Evolutionary conservation across 2,329 filamentous ascomycete genomes (phyloP), one percentile per base, ranked within the genome.

Genomic region (Cytospora paraplurivora): DNA sequence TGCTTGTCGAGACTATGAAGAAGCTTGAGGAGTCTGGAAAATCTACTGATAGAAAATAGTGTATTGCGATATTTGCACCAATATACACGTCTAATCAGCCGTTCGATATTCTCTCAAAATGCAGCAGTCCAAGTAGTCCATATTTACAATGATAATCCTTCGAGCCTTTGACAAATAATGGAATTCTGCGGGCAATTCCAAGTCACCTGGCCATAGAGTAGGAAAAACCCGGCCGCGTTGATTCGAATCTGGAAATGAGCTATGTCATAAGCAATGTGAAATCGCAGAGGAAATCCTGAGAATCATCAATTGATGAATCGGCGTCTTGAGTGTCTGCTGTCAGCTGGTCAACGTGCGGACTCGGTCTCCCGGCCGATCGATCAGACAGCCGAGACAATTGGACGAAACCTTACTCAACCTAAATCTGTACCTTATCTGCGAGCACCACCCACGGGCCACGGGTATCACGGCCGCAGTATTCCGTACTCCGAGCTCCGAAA

Each of bases 281-380:
- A n/a, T 19, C 35, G 34, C 6, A 7, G 7, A 15, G 32, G 44
- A 21, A 51, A 41, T 57, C 47, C 56, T 63, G 52, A 37, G 49
- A 61, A 61, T 55, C 51, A 51, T 60, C 64, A 66, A 64, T 64
- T 66, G 64, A 50, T 61, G 64, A 66, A 66, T 66, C 56, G 59
- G 53, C 47, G 37, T 12, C 15, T 27, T 3, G 17, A 11, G 8
- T 7, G 19, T 32, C 4, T 37, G n/a, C 13, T 44, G 57, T 64
- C 64, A 57, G 47, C 64, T 64, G 61, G 58, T 54, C 54, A 41
- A 6, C 58, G 54, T 11, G 21, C 27, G 54, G 19, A 49, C 41
- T 32, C 54, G 33, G 5, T 21, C 33, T 60, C 56, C 64, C 64
- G 64, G 35, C 50, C 60, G 41, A 34, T 59, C 56, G n/a, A 27